Evolutionary conservation across 371 early-diverging fungal species (phyloP), one percentile per base, ranked within the genome.

Genomic region (Mucor saturninus): DNA sequence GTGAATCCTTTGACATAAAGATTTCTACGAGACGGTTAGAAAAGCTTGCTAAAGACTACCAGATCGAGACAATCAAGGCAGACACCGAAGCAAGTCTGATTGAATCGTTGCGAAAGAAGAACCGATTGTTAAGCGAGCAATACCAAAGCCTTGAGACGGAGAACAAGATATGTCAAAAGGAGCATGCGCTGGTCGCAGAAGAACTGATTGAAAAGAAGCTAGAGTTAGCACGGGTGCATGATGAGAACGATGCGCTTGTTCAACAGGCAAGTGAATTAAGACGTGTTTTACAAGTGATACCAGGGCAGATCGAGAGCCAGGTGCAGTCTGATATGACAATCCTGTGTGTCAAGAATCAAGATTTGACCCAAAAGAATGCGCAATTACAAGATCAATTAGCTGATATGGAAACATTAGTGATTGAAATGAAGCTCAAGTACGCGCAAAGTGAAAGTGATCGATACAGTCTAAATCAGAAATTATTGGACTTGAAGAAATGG

Each of bases 371-470:
- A 53, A 78, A 81, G 60, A 93, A 93, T 69, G 86, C 86, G 50
- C 81, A 84, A 53, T 79, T 96, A 52, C 89, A 91, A 71, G 95
- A 95, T 50, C 83, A 85, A 49, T 64, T 93, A 49, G 83, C 75
- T 0, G 76, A 87, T 49, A 71, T 94, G 76, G 91, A 93, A 72
- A 77, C 79, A 7, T 65, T 86, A 58, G 69, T 95, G 56, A 79
- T 87, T 26, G 88, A 86, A 65, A 86, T 87, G 64, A 92, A 92
- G 69, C 71, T 85, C 62, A 76, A 85, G 62, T 90, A 85, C 58
- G 91, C 89, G 2, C 89, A 92, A 67, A 85, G 83, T 64, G 95
- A 94, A 72, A 88, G 84, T 54, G 89, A 91, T 54, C 73, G 90
- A 35, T 87, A 87, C 21, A 59, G 61, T 2, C 67, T 92, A 56